Evolutionary conservation across 2,329 filamentous ascomycete genomes (phyloP), one percentile per base, ranked within the genome.

Genomic region (Arthrobotrys entomopaga): DNA sequence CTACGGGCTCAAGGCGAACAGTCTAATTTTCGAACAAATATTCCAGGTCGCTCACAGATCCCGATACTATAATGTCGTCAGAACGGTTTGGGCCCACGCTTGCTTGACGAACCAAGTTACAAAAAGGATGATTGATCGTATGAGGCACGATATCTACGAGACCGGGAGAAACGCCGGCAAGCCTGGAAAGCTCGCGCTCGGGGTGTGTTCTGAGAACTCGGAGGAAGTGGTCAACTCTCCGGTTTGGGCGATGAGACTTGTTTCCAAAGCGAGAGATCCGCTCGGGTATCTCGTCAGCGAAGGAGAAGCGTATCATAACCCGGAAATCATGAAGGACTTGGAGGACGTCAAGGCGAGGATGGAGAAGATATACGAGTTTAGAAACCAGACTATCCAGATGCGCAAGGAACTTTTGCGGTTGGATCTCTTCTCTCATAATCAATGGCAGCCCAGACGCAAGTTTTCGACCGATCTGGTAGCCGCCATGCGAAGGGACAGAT

Each of bases 111-210:
- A 73, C 43, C 29, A 43, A 24, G 69, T 50, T 3, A 73, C 61
- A n/a, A 65, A 66, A n/a, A 48, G 48, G 4, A 73, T 73, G 61
- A 66, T 73, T 16, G 61, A 66, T 57, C 69, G 69, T n/a, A 73
- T 73, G 69, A 43, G 69, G 13, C 56, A 65, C 16, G 69, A 73
- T 46, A 66, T 73, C 15, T 73, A 73, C 22, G 69, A 73, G 38
- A 73, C 69, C 10, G 69, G 69, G 15, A 52, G 56, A 34, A 42
- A 48, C 10, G 69, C 69, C 5, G 69, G 69, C 2, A 73, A 73
- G 34, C 43, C 69, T 22, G 69, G 69, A 3, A 73, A 73, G 26
- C 58, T 73, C 16, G 69, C 69, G 1, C 56, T 73, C 10, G 69
- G 69, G 1, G 56, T 73, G 6, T 65, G 61, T 43, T 73, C 69